Conservation (phyloP, 2,329 filamentous ascomycete genomes). For the Xylariaceae sp. region DNA sequence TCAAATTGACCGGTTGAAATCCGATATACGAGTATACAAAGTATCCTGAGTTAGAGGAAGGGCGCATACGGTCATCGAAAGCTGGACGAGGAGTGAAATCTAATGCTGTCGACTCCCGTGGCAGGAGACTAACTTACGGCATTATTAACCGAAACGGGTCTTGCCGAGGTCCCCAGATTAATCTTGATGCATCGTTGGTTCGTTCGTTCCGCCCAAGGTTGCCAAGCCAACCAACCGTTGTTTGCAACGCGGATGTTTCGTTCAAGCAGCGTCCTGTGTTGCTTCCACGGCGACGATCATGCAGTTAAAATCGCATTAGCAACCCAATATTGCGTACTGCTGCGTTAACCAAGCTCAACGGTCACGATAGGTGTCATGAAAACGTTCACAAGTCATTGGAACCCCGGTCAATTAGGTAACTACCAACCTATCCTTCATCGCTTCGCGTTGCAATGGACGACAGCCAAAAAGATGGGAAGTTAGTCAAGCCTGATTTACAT, state of each 20-base stretch:
- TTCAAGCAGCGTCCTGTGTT: background rate
- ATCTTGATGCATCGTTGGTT: background rate
- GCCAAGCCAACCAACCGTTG: background rate
- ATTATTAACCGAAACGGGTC: background rate
- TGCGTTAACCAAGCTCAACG: too few relatives aligned
- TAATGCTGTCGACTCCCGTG: too few relatives aligned
- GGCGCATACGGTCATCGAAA: too few relatives aligned
- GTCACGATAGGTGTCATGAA: too few relatives aligned
- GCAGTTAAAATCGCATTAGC: background rate
- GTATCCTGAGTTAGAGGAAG: too few relatives aligned
- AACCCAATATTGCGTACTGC: too few relatives aligned
- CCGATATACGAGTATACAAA: too few relatives aligned
- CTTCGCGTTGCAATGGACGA: background rate
- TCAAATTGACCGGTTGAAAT: too few relatives aligned
- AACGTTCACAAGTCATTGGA: background rate
- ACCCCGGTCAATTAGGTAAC: background rate
- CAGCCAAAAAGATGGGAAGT: background rate
- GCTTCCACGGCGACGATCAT: background rate
- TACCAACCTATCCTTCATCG: background rate
- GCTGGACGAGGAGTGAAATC: too few relatives aligned
- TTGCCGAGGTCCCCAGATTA: background rate
- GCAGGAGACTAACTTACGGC: too few relatives aligned
- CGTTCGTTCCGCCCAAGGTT: background rate
- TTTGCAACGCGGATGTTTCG: background rate
- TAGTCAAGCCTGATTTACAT: slow-evolving; percentile 15